Evolutionary conservation across 1,139 yeast genomes (phyloP).

Genomic region (Wickerhamomyces sp.): DNA sequence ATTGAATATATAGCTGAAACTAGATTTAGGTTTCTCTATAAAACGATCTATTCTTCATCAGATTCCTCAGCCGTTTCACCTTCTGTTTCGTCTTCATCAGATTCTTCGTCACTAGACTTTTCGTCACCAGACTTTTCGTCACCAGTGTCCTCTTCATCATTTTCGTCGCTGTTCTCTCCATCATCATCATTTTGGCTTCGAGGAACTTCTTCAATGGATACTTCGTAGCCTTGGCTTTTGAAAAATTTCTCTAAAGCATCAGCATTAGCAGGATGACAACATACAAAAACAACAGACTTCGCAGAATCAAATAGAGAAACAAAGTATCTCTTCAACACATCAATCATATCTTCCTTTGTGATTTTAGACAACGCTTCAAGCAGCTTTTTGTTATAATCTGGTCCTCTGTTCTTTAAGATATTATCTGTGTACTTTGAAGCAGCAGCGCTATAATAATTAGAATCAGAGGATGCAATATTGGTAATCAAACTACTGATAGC

Average conservation of each 20-base stretch:
- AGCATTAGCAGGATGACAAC: slow-evolving; percentile 67
- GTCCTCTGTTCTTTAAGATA: slow-evolving; percentile 66
- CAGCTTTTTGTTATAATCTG: slow-evolving; percentile 48
- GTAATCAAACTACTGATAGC: slow-evolving; percentile 75
- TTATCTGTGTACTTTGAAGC: slow-evolving; percentile 60
- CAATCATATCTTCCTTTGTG: slow-evolving; percentile 51
- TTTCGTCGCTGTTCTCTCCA: slow-evolving; percentile 21
- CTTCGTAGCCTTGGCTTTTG: slow-evolving; percentile 52
- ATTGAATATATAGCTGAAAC: no score
- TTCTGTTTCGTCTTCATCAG: slow-evolving; percentile 4
- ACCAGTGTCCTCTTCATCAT: slow-evolving; percentile 11
- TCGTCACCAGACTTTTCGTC: slow-evolving; percentile 8
- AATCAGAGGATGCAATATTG: slow-evolving; percentile 60
- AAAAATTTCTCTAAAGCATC: slow-evolving; percentile 47
- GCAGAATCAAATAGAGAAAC: slow-evolving; percentile 54
- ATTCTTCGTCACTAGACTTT: slow-evolving; percentile 10
- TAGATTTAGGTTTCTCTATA: background rate
- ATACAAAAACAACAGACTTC: slow-evolving; percentile 58
- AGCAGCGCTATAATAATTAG: slow-evolving; percentile 61
- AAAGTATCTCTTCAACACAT: slow-evolving; percentile 56
- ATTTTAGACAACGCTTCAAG: slow-evolving; percentile 48
- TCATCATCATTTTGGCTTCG: slow-evolving; percentile 30
- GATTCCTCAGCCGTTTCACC: background rate
- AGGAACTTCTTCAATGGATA: slow-evolving; percentile 50
- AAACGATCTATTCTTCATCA: background rate